These are phyloP conservation scores for Fraxinus albicans DNA, from an alignment of 305 asterid species.

Conservation along the genomic window DNA sequence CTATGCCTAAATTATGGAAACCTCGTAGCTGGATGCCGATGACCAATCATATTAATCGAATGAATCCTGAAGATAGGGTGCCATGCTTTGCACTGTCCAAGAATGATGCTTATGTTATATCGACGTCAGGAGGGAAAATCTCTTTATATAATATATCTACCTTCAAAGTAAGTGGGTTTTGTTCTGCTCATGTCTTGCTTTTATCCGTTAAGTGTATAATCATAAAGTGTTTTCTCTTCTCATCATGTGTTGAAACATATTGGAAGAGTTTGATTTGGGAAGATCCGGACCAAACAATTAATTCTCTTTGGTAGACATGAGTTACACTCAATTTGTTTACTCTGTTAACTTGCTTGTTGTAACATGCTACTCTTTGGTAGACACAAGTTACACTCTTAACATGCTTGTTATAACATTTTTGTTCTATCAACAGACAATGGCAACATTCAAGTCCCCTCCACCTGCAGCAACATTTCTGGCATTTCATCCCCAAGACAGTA, in stretches of 20 bases:
- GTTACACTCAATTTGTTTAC: neutral
- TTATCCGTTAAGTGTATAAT: neutral
- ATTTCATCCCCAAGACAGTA: conserved; percentile 47
- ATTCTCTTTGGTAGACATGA: neutral
- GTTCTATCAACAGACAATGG: conserved; percentile 30
- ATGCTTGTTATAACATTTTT: neutral
- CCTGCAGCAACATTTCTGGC: conserved; percentile 46
- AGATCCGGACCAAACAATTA: neutral
- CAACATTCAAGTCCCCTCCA: conserved; percentile 41
- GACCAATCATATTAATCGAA: conserved; percentile 55
- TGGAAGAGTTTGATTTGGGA: neutral
- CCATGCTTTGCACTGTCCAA: conserved; percentile 71
- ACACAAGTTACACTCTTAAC: neutral
- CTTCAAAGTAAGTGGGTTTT: conserved; percentile 40
- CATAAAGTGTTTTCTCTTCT: neutral
- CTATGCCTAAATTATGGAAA: conserved; percentile 49
- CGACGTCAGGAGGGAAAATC: conserved; percentile 65
- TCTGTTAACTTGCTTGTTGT: neutral
- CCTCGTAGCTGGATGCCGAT: conserved; percentile 57
- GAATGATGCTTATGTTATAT: conserved; percentile 63
- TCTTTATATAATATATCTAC: conserved; percentile 60
- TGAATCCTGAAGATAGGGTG: conserved; percentile 53
- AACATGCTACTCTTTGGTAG: neutral
- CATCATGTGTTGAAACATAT: neutral
- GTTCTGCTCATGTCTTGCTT: neutral